Evolutionary conservation across 805 yeast species (phyloP), one percentile per base, ranked within the genome.

Genomic region (Ogataea siamensis): DNA sequence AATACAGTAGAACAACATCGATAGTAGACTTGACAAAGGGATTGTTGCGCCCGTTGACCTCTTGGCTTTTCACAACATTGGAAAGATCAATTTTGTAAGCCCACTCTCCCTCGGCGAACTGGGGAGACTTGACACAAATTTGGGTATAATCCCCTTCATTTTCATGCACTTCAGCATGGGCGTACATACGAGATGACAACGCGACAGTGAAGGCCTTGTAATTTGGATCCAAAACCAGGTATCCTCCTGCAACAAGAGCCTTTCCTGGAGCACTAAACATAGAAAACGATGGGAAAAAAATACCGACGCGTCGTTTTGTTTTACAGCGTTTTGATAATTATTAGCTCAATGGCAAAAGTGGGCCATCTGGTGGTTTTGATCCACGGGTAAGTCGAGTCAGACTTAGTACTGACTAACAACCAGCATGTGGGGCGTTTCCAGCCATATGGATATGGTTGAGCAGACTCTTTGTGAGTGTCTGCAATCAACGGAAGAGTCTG

Each of bases 191-290:
- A 5, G 95, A 77, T 1, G 95, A 83, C 12, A 93, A 71, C 0
- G 96, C 98, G 9, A 91, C 80, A 3, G 86, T 95, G 57, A 81
- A 84, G 0, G 96, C 78, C 31, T 70, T 64, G 63, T 83, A 89
- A 24, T 60, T 61, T 0, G 89, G 89, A 42, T 85, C 93, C 14
- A 93, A 66, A 0, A 93, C 98, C 22, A 93, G 70, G 57, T 93
- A 93, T 0, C 99, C 99, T 13, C 99, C 99, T 1, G 93, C 96
- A 9, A 93, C 52, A 18, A 93, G 67, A 1, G 97, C 98, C 60
- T 93, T 93, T 0, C 98, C 97, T 0, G 99, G 97, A 0, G 98
- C 94, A 55, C 96, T 84, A 57, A 78, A 91, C 7, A 81, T 86
- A 38, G 65, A 62, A 46, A 16, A 19, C 47, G 16, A 26, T 5